phyloP scores from a whole-genome alignment of 1,139 yeast genomes.

The Yamadazyma mexicana region DNA sequence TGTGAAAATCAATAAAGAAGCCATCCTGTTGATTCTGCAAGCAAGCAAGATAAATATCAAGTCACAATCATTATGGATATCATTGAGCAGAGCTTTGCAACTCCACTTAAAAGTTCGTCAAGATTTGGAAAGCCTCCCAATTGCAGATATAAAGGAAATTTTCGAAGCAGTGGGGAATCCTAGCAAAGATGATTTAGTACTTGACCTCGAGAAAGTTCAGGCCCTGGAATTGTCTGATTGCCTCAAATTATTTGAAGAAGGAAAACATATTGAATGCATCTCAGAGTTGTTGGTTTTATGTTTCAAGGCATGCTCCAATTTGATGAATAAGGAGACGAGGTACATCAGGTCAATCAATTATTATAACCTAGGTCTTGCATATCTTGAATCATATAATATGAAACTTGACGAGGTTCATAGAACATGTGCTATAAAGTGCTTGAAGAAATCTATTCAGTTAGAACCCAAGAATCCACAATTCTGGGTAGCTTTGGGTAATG shows the following conservation, averaged over 20 bases:
- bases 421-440: slow-evolving; percentile 45
- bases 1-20: slow-evolving; percentile 37
- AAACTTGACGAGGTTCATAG: slow-evolving; percentile 20
- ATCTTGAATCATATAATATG: slow-evolving; percentile 48
- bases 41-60: slow-evolving; percentile 36
- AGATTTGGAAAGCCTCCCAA: slow-evolving; percentile 42
- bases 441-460: slow-evolving; percentile 67
- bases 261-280: slow-evolving; percentile 21
- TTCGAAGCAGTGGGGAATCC: slow-evolving; percentile 18
- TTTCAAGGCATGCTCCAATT: slow-evolving; percentile 27
- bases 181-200: slow-evolving; percentile 1
- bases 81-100: slow-evolving; percentile 50
- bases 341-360: slow-evolving; percentile 58
- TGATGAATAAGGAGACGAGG: slow-evolving; percentile 40
- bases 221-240: not conserved
- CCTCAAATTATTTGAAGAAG: slow-evolving; percentile 11
- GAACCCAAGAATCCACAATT: slow-evolving; percentile 70
- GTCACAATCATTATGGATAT: slow-evolving; percentile 57
- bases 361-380: slow-evolving; percentile 72
- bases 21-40: slow-evolving; percentile 49
- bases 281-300: slow-evolving; percentile 26
- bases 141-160: slow-evolving; percentile 36
- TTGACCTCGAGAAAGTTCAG: not conserved
- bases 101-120: slow-evolving; percentile 46
- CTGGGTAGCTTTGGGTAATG: slow-evolving; percentile 85